Percentiles rank a stretch among this genome's conserved stretches.
Conservation (phyloP, 257 asterid genomes). For the Nicotiana benthamiana region DNA sequence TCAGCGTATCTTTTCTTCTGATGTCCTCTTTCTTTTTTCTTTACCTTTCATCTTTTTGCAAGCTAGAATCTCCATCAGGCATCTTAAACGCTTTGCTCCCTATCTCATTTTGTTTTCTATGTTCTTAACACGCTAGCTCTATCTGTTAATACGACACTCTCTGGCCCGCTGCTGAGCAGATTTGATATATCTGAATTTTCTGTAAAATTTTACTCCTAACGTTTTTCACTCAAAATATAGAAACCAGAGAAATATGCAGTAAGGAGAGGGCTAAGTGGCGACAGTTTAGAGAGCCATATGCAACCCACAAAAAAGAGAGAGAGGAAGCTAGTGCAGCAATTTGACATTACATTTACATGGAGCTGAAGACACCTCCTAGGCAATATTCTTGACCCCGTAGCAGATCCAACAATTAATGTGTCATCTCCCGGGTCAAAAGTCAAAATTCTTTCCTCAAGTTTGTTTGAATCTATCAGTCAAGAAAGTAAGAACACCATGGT, state of each 20-base stretch:
- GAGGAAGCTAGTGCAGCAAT: no score
- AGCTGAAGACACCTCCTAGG: no score
- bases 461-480: no score
- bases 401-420: no score
- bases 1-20: slow-evolving; percentile 58
- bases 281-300: slow-evolving; percentile 64
- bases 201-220: slow-evolving; percentile 23
- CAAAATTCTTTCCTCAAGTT: no score
- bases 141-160: slow-evolving; percentile 92
- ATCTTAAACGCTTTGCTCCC: slow-evolving; percentile 1
- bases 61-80: neutral
- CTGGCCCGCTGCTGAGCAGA: slow-evolving; percentile 95
- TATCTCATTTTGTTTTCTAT: slow-evolving; percentile 3
- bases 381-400: no score
- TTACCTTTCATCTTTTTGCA: neutral
- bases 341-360: no score
- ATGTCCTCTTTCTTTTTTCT: neutral
- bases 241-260: slow-evolving; percentile 77
- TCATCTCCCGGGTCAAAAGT: no score
- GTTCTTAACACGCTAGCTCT: slow-evolving; percentile 62
- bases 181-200: slow-evolving; percentile 49
- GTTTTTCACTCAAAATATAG: slow-evolving; percentile 37
- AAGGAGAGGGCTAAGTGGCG: slow-evolving; percentile 43
- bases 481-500: no score
- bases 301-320: slow-evolving; percentile 18